phyloP scores from a whole-genome alignment of 1,284 basidiomycete genomes.

The Baeospora myosura region DNA sequence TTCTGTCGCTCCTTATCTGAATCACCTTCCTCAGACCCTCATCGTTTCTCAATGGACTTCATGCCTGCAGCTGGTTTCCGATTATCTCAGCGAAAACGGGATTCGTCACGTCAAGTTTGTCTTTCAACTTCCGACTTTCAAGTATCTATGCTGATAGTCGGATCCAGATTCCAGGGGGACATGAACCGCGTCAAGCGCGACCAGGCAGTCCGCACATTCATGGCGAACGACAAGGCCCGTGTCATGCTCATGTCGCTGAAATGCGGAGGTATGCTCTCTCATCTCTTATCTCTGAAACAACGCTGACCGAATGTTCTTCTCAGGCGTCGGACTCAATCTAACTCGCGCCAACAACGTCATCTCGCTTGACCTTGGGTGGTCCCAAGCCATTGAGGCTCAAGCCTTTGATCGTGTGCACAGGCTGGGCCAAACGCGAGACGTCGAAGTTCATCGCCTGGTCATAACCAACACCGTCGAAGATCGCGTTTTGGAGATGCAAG shows the following conservation, averaged over 20 bases:
- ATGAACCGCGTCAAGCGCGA: constrained; percentile 47
- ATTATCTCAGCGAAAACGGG: constrained; percentile 42
- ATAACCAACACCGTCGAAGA: constrained; percentile 53
- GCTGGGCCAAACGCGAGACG: constrained; percentile 46
- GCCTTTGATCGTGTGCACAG: constrained; percentile 46
- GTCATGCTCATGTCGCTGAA: constrained; percentile 56
- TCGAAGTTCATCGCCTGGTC: constrained; percentile 53
- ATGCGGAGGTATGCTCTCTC: constrained; percentile 39
- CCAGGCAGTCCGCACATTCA: constrained; percentile 45
- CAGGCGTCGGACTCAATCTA: constrained; percentile 48
- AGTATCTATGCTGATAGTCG: background rate
- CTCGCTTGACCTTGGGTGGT: constrained; percentile 56
- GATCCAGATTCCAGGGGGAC: constrained; percentile 47
- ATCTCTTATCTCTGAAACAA: constrained; percentile 1
- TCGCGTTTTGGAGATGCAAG: constrained; percentile 50
- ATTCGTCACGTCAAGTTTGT: constrained; percentile 47
- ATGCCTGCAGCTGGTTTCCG: constrained; percentile 46
- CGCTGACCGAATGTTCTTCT: background rate
- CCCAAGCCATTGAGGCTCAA: constrained; percentile 49
- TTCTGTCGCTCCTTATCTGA: background rate
- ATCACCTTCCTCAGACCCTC: constrained; percentile 30
- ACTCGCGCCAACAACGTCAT: constrained; percentile 59
- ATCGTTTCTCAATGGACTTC: constrained; percentile 59
- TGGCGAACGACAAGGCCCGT: constrained; percentile 45
- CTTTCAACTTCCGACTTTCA: background rate